These are phyloP conservation scores for Basidiobolus heterosporus DNA, from an alignment of 371 early-diverging fungal genomes.

Conservation along the genomic window DNA sequence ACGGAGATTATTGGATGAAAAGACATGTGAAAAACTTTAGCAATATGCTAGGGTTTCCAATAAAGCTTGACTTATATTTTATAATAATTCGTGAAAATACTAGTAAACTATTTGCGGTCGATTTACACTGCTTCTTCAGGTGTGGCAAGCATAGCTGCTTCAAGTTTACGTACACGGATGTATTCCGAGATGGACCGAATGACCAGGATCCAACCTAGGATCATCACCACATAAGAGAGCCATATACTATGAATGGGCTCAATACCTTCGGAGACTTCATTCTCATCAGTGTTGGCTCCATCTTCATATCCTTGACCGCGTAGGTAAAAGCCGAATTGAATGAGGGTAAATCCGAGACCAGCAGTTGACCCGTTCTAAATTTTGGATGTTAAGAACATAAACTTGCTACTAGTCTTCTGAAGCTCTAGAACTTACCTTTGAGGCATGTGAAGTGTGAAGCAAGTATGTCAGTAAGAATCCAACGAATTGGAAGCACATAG, in stretches of 20 bases:
- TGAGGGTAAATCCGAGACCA: constrained; percentile 36
- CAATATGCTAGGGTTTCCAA: too few relatives aligned
- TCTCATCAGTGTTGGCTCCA: constrained; percentile 9
- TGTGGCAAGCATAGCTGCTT: constrained; percentile 18
- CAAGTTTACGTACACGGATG: constrained; percentile 25
- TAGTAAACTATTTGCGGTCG: too few relatives aligned
- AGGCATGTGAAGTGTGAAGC: constrained; percentile 42
- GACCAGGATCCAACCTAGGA: constrained; percentile 37
- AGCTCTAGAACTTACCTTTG: constrained; percentile 22
- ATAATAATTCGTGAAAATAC: too few relatives aligned
- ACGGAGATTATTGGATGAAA: too few relatives aligned
- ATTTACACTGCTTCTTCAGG: constrained; percentile 8
- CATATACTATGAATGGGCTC: constrained; percentile 7
- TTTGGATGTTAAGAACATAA: neutral
- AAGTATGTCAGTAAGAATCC: constrained; percentile 53
- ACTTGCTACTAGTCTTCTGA: neutral
- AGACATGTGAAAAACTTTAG: too few relatives aligned
- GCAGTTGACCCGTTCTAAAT: constrained; percentile 32
- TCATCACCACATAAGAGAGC: constrained; percentile 24
- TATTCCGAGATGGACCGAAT: constrained; percentile 31
- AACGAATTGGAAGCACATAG: constrained; percentile 49
- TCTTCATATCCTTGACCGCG: constrained; percentile 15
- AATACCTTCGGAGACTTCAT: constrained; percentile 9
- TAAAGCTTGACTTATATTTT: too few relatives aligned
- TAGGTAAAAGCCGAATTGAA: constrained; percentile 31